Evolutionary conservation across 306 rosid genomes (phyloP).

Genomic region (Sophora flavescens): DNA sequence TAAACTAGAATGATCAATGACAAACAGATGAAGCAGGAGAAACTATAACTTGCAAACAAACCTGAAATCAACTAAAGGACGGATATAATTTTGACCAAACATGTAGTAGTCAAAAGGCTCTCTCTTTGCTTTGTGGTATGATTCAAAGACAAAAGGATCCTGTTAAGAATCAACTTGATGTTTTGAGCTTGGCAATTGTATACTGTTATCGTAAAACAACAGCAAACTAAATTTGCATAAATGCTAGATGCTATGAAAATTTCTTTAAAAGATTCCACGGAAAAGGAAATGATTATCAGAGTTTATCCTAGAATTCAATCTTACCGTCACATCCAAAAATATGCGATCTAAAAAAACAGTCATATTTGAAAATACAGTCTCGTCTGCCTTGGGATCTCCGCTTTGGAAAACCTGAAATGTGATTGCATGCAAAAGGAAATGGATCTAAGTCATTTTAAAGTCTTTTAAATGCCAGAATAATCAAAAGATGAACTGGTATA

Average conservation of each 20-base stretch:
- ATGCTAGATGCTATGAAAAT: conserved; percentile 31
- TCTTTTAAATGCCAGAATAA: conserved; percentile 32
- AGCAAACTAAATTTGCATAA: conserved; percentile 35
- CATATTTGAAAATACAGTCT: conserved; percentile 85
- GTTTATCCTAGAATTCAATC: conserved; percentile 30
- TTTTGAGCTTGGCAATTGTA: conserved; percentile 41
- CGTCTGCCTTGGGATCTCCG: conserved; percentile 82
- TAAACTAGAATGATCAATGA: conserved; percentile 31
- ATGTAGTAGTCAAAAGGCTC: conserved; percentile 95
- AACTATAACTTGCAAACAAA: conserved; percentile 53
- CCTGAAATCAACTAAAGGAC: conserved; percentile 93
- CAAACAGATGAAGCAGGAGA: conserved; percentile 45
- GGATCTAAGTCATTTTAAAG: background rate
- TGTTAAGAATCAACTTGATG: conserved; percentile 57
- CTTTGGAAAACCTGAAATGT: conserved; percentile 75
- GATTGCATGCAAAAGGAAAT: conserved; percentile 31
- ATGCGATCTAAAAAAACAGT: conserved; percentile 76
- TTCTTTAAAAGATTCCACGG: conserved; percentile 1
- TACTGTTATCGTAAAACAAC: conserved; percentile 34
- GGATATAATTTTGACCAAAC: conserved; percentile 94
- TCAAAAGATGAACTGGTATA: conserved; percentile 18
- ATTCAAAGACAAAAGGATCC: conserved; percentile 92
- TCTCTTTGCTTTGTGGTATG: conserved; percentile 90
- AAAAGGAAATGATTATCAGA: conserved; percentile 19
- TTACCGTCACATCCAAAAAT: conserved; percentile 88